Evolutionary conservation across 2,329 filamentous ascomycete genomes (phyloP).

Genomic region (Sarocladium strictum): DNA sequence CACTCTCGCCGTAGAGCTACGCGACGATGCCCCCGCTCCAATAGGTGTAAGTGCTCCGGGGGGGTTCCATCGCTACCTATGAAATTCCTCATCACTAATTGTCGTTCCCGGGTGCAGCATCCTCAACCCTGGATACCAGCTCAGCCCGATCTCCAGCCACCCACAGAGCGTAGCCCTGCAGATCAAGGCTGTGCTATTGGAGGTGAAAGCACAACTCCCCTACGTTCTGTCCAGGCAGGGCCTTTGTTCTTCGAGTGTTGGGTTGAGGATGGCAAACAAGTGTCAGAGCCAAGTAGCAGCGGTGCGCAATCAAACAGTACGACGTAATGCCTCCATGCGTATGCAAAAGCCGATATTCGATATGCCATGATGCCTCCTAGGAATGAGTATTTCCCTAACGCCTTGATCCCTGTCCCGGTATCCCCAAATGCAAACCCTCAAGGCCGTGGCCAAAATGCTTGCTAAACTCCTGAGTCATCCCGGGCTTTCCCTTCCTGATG

Average conservation of each 20-base stretch:
- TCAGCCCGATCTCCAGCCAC: constrained; percentile 38
- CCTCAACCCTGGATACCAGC: constrained; percentile 58
- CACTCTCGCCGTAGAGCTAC: constrained; percentile 69
- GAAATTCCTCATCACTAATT: not conserved
- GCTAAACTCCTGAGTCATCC: not conserved
- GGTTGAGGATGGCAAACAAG: constrained; percentile 39
- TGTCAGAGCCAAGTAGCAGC: not conserved
- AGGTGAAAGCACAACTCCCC: constrained; percentile 27
- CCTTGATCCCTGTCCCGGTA: constrained; percentile 12
- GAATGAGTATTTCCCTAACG: not conserved
- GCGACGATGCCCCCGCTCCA: constrained; percentile 51
- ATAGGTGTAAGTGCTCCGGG: constrained; percentile 44
- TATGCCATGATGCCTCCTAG: not conserved
- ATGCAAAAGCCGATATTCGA: not conserved
- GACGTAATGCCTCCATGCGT: not conserved
- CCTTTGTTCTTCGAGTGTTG: constrained; percentile 61
- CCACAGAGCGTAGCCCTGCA: constrained; percentile 4
- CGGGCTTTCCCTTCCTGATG: constrained; percentile 10
- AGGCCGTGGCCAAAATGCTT: constrained; percentile 19
- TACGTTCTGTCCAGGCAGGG: constrained; percentile 50
- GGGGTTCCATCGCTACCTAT: too few relatives aligned
- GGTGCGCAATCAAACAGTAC: not conserved
- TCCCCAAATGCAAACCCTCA: constrained; percentile 14
- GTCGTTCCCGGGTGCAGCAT: constrained; percentile 35
- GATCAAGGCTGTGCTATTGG: not conserved